A percentile compares a stretch with the other conserved stretches of the same genome.
Conservation (phyloP, 805 yeast genomes). For the Wickerhamiella hasegawae region DNA sequence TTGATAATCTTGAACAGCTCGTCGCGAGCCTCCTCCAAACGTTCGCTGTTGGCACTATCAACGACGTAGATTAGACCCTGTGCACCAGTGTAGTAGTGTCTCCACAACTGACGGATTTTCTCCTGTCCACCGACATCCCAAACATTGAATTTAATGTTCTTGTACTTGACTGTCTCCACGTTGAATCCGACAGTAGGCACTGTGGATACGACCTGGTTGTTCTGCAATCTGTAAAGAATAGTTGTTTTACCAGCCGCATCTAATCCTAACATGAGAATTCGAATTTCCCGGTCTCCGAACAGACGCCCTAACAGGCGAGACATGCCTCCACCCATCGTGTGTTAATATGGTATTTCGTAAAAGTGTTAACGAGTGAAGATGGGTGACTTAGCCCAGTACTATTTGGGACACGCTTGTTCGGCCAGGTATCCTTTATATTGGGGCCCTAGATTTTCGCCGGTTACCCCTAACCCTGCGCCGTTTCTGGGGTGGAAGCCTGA, state of each 20-base stretch:
- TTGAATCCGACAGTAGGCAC: constrained; percentile 93
- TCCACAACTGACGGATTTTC: constrained; percentile 81
- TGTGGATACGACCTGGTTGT: constrained; percentile 57
- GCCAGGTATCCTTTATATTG: no score
- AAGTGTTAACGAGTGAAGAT: no score
- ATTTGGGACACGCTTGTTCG: no score
- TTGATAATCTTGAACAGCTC: constrained; percentile 64
- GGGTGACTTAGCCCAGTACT: no score
- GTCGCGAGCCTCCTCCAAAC: constrained; percentile 62
- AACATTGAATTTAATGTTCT: constrained; percentile 68
- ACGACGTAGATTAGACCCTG: constrained; percentile 83
- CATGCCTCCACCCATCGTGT: constrained; percentile 22
- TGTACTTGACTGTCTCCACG: constrained; percentile 71
- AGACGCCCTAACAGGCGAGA: constrained; percentile 26
- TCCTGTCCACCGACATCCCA: constrained; percentile 98
- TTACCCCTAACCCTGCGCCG: no score
- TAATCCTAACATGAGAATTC: constrained; percentile 78
- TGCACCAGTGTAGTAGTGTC: constrained; percentile 88
- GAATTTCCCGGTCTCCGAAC: constrained; percentile 38
- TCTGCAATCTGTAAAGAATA: constrained; percentile 65
- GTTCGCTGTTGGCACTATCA: constrained; percentile 57
- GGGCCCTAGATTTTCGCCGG: no score
- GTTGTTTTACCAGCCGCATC: constrained; percentile 92
- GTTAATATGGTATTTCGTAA: no score
- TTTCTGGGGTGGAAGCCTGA: no score